Base-by-base conservation (phyloP, 768 basidiomycete species). In the Lentinula boryana region DNA sequence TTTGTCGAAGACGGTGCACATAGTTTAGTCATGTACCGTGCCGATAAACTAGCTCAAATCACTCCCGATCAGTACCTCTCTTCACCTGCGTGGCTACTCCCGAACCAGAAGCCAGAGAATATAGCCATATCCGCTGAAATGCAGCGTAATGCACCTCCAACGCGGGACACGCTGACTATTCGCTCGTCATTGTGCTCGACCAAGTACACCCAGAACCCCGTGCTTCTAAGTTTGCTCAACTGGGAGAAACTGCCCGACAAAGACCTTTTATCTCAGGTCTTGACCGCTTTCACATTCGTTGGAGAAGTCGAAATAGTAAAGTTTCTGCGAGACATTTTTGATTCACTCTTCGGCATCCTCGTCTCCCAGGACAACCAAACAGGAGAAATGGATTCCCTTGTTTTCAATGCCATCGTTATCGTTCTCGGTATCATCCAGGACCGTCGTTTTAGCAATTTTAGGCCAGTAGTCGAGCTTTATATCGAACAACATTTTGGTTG, bases 281-380 rank as follows among this genome's bases (percentile, higher is more conserved):
- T 98, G 57, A 80, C 82, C 63, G 87, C 91, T 72, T 93, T 98
- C 71, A 88, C 89, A 2, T 98, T 95, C 69, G 94, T 95, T 16
- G 88, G 91, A 8, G 95, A 98, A 72, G 88, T 91, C 16, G 95
- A 98, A 74, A 93, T 95, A 38, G 90, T 95, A 71, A 95, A 95
- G 71, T 95, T 94, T 71, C 79, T 94, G 18, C 84, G 89, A 27
- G 86, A 93, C 68, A 92, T 95, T 63, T 94, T 98, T 69, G 93
- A 98, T 68, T 85, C 95, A 0, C 84, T 98, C 7, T 98, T 98
- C 70, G 88, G 85, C 15, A 93, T 98, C 63, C 80, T 98, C 53
- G 79, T 87, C 1, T 93, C 93, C 16, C 74, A 78, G 13, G 80
- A 78, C 64, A 95, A 95, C 65, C 85, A 85, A 61, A 71, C 82